phyloP scores from a whole-genome alignment of 2,329 filamentous ascomycete species.

The Trichoderma lentiforme region DNA sequence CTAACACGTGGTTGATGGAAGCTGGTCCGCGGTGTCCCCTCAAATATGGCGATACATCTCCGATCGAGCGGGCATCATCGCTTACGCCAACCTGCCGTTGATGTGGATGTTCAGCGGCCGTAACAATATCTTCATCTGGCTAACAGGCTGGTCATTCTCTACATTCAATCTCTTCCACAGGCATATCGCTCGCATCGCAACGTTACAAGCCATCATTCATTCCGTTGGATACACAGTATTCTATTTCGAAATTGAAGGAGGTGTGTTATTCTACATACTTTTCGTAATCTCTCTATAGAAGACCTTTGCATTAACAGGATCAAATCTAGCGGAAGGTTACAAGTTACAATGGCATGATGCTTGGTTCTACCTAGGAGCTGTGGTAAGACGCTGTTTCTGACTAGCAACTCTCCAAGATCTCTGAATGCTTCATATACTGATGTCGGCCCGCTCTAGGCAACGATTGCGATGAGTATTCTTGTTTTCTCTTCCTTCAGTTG shows the following conservation, averaged over 20 bases:
- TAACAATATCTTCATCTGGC: conserved; percentile 54
- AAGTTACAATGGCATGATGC: background rate
- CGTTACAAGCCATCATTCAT: conserved; percentile 56
- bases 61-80: background rate
- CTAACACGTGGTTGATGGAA: background rate
- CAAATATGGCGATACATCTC: conserved; percentile 6
- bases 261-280: background rate
- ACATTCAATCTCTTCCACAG: conserved; percentile 63
- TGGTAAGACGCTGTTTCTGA: background rate
- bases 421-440: background rate
- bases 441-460: background rate
- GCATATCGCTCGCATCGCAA: conserved; percentile 56
- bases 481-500: conserved; percentile 13
- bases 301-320: background rate
- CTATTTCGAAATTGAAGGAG: conserved; percentile 14
- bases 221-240: conserved; percentile 22
- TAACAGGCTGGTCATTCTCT: conserved; percentile 61
- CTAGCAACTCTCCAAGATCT: background rate
- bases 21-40: background rate
- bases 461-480: conserved; percentile 16
- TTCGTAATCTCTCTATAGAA: background rate
- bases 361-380: conserved; percentile 12
- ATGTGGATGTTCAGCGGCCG: conserved; percentile 9
- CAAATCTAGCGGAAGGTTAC: background rate
- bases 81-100: background rate